These are phyloP conservation scores for Colletotrichum musae DNA, from an alignment of 2,329 filamentous ascomycete genomes.

Conservation along the genomic window DNA sequence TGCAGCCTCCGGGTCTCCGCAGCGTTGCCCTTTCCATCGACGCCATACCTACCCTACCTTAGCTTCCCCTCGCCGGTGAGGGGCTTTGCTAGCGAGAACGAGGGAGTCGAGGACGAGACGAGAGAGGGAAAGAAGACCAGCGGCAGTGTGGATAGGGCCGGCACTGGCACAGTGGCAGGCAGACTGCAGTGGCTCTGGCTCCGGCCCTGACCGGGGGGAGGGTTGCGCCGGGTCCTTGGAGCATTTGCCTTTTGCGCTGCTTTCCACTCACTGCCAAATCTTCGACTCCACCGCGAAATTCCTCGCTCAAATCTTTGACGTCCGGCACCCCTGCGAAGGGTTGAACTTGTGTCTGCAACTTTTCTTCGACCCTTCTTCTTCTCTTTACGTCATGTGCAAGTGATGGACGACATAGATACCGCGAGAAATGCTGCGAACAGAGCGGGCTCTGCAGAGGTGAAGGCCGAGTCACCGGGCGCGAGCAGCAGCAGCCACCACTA, in stretches of 20 bases:
- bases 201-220: conserved; percentile 28
- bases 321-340: conserved; percentile 32
- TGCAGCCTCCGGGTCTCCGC: conserved; percentile 1
- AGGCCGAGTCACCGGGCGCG: conserved; percentile 40
- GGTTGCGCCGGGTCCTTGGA: conserved; percentile 2
- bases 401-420: conserved; percentile 41
- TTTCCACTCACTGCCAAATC: not conserved
- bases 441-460: conserved; percentile 39
- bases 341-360: conserved; percentile 27
- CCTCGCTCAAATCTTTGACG: conserved; percentile 39
- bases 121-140: conserved; percentile 23
- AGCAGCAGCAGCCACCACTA: conserved; percentile 14
- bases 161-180: not conserved
- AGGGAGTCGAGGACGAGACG: not conserved
- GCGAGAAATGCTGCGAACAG: conserved; percentile 42
- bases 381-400: conserved; percentile 37
- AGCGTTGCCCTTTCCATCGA: not conserved
- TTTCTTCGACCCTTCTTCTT: conserved; percentile 20
- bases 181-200: conserved; percentile 15
- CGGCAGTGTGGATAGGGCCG: no score
- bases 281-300: conserved; percentile 39
- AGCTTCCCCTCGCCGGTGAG: conserved; percentile 37
- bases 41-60: conserved; percentile 24
- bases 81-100: conserved; percentile 12
- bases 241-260: not conserved